Evolutionary conservation across 305 asterid genomes (phyloP).

Genomic region (Euphrasia arctica): DNA sequence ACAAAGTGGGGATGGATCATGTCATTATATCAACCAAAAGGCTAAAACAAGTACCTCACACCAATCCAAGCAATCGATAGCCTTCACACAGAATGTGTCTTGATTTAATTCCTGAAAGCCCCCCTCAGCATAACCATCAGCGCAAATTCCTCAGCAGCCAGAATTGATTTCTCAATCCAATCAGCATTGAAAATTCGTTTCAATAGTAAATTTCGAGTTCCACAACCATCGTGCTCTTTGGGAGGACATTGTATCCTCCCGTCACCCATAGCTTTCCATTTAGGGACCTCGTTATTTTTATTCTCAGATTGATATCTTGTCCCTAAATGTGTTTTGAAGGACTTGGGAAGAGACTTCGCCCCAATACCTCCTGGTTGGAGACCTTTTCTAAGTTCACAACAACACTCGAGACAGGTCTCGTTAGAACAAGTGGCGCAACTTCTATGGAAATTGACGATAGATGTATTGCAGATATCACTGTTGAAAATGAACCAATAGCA

Average conservation of each 20-base stretch:
- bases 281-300: constrained; percentile 17
- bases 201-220: constrained; percentile 44
- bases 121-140: constrained; percentile 77
- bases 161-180: constrained; percentile 49
- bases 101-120: constrained; percentile 63
- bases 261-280: constrained; percentile 48
- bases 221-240: constrained; percentile 73
- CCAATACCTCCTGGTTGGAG: constrained; percentile 35
- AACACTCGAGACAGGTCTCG: constrained; percentile 71
- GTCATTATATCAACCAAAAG: constrained; percentile 17
- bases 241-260: constrained; percentile 77
- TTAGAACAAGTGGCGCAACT: constrained; percentile 62
- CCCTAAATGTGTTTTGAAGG: constrained; percentile 3
- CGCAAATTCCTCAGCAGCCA: constrained; percentile 42
- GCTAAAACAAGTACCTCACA: constrained; percentile 53
- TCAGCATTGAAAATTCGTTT: constrained; percentile 52
- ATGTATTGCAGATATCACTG: constrained; percentile 84
- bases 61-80: constrained; percentile 87
- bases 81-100: constrained; percentile 51
- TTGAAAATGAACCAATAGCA: constrained; percentile 25
- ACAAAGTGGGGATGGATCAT: not conserved
- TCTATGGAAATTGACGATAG: constrained; percentile 72
- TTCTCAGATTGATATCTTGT: constrained; percentile 18
- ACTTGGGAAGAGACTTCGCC: too few relatives aligned
- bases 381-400: constrained; percentile 63